These are phyloP conservation scores for Lotus japonicus DNA, from an alignment of 306 rosid genomes.

Conservation along the genomic window DNA sequence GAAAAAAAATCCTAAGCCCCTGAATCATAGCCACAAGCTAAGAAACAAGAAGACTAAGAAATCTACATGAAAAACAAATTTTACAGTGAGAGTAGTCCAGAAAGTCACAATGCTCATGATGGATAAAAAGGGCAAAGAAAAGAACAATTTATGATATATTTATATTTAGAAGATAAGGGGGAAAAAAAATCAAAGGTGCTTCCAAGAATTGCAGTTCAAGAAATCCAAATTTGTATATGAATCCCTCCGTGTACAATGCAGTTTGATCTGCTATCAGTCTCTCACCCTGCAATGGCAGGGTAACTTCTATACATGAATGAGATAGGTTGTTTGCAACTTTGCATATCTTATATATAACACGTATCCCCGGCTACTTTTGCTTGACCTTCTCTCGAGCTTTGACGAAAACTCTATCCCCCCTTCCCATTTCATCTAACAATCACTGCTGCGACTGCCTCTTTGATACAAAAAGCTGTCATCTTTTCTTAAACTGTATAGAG, in stretches of 20 bases:
- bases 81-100: neutral
- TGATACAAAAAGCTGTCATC: constrained; percentile 31
- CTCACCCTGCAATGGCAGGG: constrained; percentile 80
- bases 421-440: constrained; percentile 18
- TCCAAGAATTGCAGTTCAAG: constrained; percentile 39
- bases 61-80: constrained; percentile 16
- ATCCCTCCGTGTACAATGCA: constrained; percentile 45
- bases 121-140: neutral
- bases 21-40: constrained; percentile 5
- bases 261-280: constrained; percentile 43
- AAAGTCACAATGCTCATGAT: constrained; percentile 10
- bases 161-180: constrained; percentile 2
- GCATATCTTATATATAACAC: constrained; percentile 33
- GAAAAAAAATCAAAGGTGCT: constrained; percentile 27
- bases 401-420: constrained; percentile 23
- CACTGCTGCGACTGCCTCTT: constrained; percentile 37
- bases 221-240: constrained; percentile 39
- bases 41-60: neutral
- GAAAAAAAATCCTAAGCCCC: too few species aligned
- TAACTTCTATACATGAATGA: constrained; percentile 80
- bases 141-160: constrained; percentile 6
- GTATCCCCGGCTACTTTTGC: constrained; percentile 28
- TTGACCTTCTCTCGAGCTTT: constrained; percentile 31
- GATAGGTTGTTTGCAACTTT: constrained; percentile 48
- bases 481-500: constrained; percentile 29